Evolutionary conservation across 345 rosid genomes (phyloP).

Genomic region (Kandelia obovata): DNA sequence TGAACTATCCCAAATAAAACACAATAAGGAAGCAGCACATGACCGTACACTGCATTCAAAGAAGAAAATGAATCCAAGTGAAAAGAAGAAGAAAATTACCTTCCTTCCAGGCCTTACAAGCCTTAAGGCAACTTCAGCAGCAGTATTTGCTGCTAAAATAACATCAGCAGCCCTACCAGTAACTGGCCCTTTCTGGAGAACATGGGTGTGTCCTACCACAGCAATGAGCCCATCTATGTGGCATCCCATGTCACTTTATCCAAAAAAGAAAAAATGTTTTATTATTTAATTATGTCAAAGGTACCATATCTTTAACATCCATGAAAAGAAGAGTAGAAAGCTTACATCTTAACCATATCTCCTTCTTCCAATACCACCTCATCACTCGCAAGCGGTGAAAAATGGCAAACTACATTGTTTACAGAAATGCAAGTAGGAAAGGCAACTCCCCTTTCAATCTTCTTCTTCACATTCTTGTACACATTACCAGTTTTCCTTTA

Average conservation of each 20-base stretch:
- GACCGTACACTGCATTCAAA: too few species aligned
- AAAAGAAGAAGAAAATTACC: conserved; percentile 36
- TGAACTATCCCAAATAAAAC: neutral
- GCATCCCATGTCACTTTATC: conserved; percentile 85
- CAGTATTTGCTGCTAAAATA: conserved; percentile 86
- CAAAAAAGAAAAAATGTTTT: neutral
- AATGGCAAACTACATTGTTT: conserved; percentile 82
- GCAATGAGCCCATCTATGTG: conserved; percentile 99
- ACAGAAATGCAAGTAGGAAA: conserved; percentile 94
- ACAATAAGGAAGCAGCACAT: neutral
- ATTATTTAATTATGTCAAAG: neutral
- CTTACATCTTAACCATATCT: conserved; percentile 87
- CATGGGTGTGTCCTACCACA: conserved; percentile 85
- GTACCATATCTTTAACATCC: neutral
- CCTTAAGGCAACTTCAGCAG: conserved; percentile 98
- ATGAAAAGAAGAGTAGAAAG: neutral
- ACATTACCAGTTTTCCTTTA: conserved; percentile 76
- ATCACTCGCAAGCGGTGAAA: conserved; percentile 85
- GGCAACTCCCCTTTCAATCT: conserved; percentile 90
- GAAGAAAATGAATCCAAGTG: neutral
- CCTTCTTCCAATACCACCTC: conserved; percentile 76
- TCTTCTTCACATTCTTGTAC: conserved; percentile 94
- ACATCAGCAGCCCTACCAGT: conserved; percentile 84
- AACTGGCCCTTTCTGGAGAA: conserved; percentile 64
- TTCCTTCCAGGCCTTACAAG: conserved; percentile 96